These are phyloP conservation scores for Syncephalastrum monosporum DNA, from an alignment of 371 early-diverging fungal species.

Conservation along the genomic window DNA sequence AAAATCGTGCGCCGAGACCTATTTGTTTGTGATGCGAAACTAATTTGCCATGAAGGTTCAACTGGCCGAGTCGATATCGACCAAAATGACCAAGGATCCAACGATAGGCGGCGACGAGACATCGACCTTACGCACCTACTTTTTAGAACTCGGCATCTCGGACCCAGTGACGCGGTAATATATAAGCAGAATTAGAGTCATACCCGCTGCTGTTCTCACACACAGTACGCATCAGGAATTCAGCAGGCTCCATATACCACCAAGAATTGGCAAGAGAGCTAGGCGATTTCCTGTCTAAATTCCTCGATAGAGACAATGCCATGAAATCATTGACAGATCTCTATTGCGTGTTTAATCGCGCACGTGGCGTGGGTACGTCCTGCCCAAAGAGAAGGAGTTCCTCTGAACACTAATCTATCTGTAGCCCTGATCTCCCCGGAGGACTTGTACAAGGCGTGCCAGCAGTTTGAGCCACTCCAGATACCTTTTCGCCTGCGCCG, in stretches of 20 bases:
- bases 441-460: constrained; percentile 77
- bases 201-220: not conserved
- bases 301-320: constrained; percentile 62
- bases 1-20: constrained; percentile 18
- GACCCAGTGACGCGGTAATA: constrained; percentile 84
- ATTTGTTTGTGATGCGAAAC: constrained; percentile 20
- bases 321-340: constrained; percentile 86
- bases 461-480: constrained; percentile 59
- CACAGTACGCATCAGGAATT: constrained; percentile 45
- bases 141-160: constrained; percentile 81
- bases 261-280: constrained; percentile 84
- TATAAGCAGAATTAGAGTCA: not conserved
- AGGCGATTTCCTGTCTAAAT: constrained; percentile 72
- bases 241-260: constrained; percentile 83
- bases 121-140: constrained; percentile 67
- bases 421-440: constrained; percentile 83
- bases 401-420: not conserved
- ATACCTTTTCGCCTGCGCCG: constrained; percentile 74
- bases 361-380: constrained; percentile 78
- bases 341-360: constrained; percentile 91
- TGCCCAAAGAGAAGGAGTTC: not conserved
- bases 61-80: constrained; percentile 75
- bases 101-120: constrained; percentile 42
- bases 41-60: constrained; percentile 33
- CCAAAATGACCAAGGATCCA: constrained; percentile 56